phyloP scores from a whole-genome alignment of 164 flowering plant genomes.

The Aristolochia californica region DNA sequence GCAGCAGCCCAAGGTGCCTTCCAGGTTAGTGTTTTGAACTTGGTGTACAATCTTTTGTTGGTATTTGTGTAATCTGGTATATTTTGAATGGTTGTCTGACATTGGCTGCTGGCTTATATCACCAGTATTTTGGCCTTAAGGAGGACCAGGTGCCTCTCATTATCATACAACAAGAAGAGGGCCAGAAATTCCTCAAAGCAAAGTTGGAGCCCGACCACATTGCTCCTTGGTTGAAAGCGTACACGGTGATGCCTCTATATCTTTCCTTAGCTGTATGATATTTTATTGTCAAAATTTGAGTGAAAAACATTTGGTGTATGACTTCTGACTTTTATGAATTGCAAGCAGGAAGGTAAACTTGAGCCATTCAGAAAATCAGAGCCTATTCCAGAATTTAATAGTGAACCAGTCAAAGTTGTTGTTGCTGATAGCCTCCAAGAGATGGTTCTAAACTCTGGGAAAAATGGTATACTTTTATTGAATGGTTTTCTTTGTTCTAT shows the following conservation, averaged over 20 bases:
- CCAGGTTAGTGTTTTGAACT: slow-evolving; percentile 34
- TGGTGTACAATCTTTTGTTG: background rate
- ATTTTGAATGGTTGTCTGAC: background rate
- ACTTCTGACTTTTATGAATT: too few species aligned
- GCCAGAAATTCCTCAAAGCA: slow-evolving; percentile 51
- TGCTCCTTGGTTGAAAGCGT: slow-evolving; percentile 75
- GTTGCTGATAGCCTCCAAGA: slow-evolving; percentile 76
- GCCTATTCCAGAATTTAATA: slow-evolving; percentile 75
- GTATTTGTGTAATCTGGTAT: background rate
- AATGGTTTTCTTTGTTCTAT: too few species aligned
- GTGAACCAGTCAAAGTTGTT: slow-evolving; percentile 94
- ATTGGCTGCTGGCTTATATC: slow-evolving; percentile 2
- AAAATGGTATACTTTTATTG: slow-evolving; percentile 48
- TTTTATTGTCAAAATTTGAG: background rate
- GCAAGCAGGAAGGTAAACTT: slow-evolving; percentile 57
- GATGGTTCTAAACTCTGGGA: slow-evolving; percentile 71
- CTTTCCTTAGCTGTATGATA: background rate
- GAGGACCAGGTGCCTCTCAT: slow-evolving; percentile 70
- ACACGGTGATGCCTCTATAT: slow-evolving; percentile 35
- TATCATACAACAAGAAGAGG: slow-evolving; percentile 48
- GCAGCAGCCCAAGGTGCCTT: slow-evolving; percentile 67
- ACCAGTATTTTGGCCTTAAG: slow-evolving; percentile 77
- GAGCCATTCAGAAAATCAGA: slow-evolving; percentile 56
- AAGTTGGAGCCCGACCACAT: slow-evolving; percentile 59
- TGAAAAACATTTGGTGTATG: too few species aligned